A percentile compares a stretch with the other conserved stretches of the same genome.
Conservation (phyloP, 345 rosid genomes). For the Punica granatum region DNA sequence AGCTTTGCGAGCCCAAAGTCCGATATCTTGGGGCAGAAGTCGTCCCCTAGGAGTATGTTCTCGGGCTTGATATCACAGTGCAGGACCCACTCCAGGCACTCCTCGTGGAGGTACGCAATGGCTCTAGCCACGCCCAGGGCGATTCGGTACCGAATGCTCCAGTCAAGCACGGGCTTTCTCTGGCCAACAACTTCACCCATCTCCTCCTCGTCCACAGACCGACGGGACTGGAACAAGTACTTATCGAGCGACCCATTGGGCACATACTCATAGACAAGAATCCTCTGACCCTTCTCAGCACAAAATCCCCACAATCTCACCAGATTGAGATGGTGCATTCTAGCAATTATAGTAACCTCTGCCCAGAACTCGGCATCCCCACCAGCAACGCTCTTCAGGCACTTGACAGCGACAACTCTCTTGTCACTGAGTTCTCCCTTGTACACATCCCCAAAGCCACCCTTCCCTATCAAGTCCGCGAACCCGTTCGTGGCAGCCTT, state of each 20-base stretch:
- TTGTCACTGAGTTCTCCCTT: conserved; percentile 51
- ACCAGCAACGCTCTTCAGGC: conserved; percentile 48
- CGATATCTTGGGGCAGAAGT: conserved; percentile 53
- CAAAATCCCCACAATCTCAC: conserved; percentile 63
- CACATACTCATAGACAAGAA: conserved; percentile 53
- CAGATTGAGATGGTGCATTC: conserved; percentile 62
- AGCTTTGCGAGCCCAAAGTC: conserved; percentile 69
- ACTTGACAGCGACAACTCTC: conserved; percentile 55
- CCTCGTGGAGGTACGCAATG: conserved; percentile 68
- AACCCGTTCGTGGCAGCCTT: conserved; percentile 49
- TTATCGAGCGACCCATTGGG: conserved; percentile 61
- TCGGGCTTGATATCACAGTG: conserved; percentile 67
- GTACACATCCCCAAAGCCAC: conserved; percentile 67
- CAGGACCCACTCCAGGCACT: conserved; percentile 61
- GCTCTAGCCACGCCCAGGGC: conserved; percentile 64
- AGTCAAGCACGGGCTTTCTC: conserved; percentile 31
- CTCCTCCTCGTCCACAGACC: conserved; percentile 1
- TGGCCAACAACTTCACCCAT: conserved; percentile 3
- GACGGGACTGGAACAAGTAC: conserved; percentile 29
- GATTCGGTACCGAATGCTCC: conserved; percentile 51
- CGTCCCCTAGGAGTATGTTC: conserved; percentile 57
- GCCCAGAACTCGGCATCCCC: conserved; percentile 66
- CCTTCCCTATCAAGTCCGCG: conserved; percentile 43
- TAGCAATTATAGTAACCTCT: conserved; percentile 63
- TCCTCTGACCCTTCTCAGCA: conserved; percentile 57